phyloP scores from a whole-genome alignment of 108 stramenopile species.

The Mayamaea pseudoterrestris region DNA sequence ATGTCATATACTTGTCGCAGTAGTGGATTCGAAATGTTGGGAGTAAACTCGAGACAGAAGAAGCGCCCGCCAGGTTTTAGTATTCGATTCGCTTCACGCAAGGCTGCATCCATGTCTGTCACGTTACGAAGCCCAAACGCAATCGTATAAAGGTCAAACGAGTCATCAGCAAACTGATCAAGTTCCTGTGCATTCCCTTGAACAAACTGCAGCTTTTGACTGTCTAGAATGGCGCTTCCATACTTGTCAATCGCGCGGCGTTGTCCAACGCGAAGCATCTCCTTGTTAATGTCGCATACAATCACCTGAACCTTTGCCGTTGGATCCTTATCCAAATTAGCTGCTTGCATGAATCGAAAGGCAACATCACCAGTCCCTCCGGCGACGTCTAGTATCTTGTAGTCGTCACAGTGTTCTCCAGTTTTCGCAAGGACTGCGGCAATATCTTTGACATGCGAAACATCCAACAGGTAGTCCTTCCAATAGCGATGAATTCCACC shows the following conservation, averaged over 20 bases:
- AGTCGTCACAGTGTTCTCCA: conserved; percentile 6
- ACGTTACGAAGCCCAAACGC: conserved; percentile 98
- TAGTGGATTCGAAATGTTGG: conserved; percentile 58
- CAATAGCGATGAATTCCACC: conserved; percentile 90
- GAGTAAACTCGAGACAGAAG: conserved; percentile 95
- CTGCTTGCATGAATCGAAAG: conserved; percentile 84
- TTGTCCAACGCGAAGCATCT: conserved; percentile 93
- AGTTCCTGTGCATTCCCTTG: conserved; percentile 94
- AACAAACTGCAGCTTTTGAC: conserved; percentile 42
- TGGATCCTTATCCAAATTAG: conserved; percentile 32
- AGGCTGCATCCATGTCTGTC: conserved; percentile 83
- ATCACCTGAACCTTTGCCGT: no score
- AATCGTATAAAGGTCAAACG: conserved; percentile 96
- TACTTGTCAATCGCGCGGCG: conserved; percentile 41
- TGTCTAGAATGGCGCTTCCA: conserved; percentile 37
- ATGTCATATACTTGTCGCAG: conserved; percentile 73
- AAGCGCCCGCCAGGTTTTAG: conserved; percentile 95
- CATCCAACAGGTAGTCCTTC: conserved; percentile 89
- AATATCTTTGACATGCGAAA: conserved; percentile 56
- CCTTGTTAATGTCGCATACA: conserved; percentile 93
- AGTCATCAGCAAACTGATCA: conserved; percentile 63
- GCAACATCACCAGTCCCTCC: conserved; percentile 98
- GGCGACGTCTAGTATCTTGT: conserved; percentile 81
- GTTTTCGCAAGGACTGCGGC: conserved; percentile 30
- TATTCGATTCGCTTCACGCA: conserved; percentile 78